Percentiles rank a stretch among this genome's conserved stretches.
Conservation (phyloP, 257 asterid genomes). For the Solanum chmielewskii region DNA sequence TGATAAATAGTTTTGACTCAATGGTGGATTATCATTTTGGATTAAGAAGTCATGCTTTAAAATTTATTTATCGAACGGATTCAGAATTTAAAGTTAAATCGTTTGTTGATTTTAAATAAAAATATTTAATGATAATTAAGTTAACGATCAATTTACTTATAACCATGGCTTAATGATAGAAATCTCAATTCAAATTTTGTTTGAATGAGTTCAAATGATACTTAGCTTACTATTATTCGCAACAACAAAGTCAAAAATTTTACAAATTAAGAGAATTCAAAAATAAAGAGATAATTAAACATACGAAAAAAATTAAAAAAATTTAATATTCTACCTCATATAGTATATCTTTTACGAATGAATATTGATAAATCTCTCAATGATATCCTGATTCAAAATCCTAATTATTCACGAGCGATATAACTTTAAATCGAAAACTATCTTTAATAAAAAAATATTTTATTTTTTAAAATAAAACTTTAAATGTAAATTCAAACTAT, state of each 20-base stretch:
- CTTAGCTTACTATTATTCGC: background rate
- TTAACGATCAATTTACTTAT: background rate
- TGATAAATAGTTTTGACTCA: background rate
- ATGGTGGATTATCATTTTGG: background rate
- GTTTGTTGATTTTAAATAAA: background rate
- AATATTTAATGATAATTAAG: background rate
- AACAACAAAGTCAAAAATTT: accelerated
- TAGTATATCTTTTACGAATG: too few relatives aligned
- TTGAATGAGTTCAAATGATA: background rate
- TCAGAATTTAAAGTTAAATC: background rate
- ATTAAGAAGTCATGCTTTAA: background rate
- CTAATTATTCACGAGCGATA: too few relatives aligned
- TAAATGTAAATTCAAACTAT: background rate
- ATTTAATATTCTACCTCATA: too few relatives aligned
- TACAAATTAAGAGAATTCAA: background rate
- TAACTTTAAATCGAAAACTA: too few relatives aligned
- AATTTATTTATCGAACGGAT: background rate
- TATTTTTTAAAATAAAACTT: background rate
- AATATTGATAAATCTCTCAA: background rate
- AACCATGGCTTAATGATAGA: background rate
- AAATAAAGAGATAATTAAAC: background rate
- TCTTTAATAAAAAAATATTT: background rate
- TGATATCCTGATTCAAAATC: background rate
- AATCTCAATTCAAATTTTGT: background rate
- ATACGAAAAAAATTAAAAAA: background rate